Evolutionary conservation across 2,329 filamentous ascomycete genomes (phyloP).

Genomic region (Graphiopsis chlorocephala): DNA sequence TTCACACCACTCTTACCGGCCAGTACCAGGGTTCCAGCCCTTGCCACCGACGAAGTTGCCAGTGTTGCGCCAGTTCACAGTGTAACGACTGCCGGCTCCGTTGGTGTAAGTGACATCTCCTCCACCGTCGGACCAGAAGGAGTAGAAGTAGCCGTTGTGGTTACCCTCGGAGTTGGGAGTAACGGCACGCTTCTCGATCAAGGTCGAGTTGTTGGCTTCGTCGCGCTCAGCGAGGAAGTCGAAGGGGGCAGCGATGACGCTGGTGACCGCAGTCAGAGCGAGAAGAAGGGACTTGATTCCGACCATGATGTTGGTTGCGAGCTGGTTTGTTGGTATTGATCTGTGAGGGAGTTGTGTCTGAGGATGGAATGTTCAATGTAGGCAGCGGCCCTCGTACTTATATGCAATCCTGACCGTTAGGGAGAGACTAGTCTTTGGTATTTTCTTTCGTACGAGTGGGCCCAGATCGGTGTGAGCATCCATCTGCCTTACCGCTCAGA

Average conservation of each 20-base stretch:
- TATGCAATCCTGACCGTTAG: not conserved
- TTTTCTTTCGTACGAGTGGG: not conserved
- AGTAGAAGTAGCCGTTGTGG: constrained; percentile 60
- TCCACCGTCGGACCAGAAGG: constrained; percentile 58
- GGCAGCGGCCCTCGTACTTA: not conserved
- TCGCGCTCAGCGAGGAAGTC: constrained; percentile 24
- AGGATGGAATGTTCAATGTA: not conserved
- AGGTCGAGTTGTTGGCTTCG: constrained; percentile 32
- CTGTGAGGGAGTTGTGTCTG: not conserved
- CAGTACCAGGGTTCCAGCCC: constrained; percentile 55
- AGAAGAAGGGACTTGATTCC: constrained; percentile 33
- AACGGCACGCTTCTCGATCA: constrained; percentile 37
- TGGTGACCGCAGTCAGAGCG: constrained; percentile 35
- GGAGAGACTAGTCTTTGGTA: not conserved
- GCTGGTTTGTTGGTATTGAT: not conserved
- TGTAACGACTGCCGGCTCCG: constrained; percentile 49
- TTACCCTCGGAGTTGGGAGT: constrained; percentile 49
- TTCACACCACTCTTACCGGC: constrained; percentile 39
- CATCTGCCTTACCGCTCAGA: not conserved
- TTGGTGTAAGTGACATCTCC: constrained; percentile 56
- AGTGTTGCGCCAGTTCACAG: constrained; percentile 44
- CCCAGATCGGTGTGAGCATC: not conserved
- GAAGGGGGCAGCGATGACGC: constrained; percentile 38
- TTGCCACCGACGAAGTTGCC: constrained; percentile 59
- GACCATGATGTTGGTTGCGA: not conserved